Conservation (phyloP, 371 early-diverging fungal genomes). For the Rhizopus delemar region DNA sequence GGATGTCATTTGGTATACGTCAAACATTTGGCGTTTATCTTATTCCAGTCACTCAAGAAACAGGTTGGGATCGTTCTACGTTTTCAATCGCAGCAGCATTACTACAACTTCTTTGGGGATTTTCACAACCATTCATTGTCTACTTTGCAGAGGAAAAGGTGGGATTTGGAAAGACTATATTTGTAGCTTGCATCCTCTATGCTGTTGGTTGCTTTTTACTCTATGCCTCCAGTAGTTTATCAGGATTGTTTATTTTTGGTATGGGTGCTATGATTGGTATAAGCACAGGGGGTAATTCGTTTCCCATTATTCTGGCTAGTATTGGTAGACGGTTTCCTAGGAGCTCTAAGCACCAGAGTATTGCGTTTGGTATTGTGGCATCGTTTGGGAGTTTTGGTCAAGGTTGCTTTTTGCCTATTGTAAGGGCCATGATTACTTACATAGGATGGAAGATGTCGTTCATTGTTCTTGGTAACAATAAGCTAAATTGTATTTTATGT, state of each 20-base stretch:
- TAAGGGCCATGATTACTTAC: constrained; percentile 21
- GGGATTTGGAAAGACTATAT: constrained; percentile 38
- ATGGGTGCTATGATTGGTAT: constrained; percentile 35
- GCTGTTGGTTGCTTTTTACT: constrained; percentile 31
- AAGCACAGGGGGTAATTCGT: constrained; percentile 34
- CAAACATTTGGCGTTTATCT: constrained; percentile 36
- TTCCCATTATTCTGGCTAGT: constrained; percentile 31
- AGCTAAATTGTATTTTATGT: too few relatives aligned
- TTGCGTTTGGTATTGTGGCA: constrained; percentile 39
- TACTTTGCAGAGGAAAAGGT: constrained; percentile 31
- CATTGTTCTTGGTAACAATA: constrained; percentile 21
- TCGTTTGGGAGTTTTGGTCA: constrained; percentile 44
- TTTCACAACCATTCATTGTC: constrained; percentile 33
- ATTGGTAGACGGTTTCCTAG: constrained; percentile 34
- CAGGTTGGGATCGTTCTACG: constrained; percentile 34
- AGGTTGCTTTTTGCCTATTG: constrained; percentile 35
- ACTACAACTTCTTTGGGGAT: constrained; percentile 35
- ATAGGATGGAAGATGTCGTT: constrained; percentile 34
- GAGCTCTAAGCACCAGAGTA: constrained; percentile 24
- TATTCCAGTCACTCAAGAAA: constrained; percentile 31
- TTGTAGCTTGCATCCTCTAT: constrained; percentile 24
- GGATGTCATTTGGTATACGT: constrained; percentile 36
- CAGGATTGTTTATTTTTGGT: constrained; percentile 32
- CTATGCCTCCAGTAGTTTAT: constrained; percentile 24
- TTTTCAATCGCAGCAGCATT: constrained; percentile 37